These are phyloP conservation scores for Colletotrichum cordylinicola DNA, from an alignment of 2,329 filamentous ascomycete genomes.

Conservation along the genomic window DNA sequence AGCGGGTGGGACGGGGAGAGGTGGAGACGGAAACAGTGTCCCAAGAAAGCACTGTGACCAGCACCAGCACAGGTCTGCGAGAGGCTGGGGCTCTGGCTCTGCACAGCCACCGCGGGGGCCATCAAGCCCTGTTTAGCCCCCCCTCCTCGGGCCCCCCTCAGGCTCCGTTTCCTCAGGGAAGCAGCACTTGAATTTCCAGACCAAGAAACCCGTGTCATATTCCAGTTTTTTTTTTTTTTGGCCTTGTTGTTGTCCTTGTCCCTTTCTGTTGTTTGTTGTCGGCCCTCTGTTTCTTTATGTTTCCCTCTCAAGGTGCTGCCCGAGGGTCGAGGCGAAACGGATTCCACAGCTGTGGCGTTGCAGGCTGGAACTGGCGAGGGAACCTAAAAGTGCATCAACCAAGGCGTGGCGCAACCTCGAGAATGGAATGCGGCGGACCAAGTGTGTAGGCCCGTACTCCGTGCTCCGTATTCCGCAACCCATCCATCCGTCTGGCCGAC, in stretches of 20 bases:
- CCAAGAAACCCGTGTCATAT: not conserved
- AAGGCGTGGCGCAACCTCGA: conserved; percentile 4
- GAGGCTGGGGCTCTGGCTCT: conserved; percentile 6
- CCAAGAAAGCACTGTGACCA: not conserved
- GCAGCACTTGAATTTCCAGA: not conserved
- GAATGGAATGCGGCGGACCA: not conserved
- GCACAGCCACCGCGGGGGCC: conserved; percentile 22
- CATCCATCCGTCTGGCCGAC: not conserved
- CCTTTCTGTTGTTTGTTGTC: not conserved
- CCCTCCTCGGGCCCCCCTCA: conserved; percentile 3
- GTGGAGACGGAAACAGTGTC: not conserved
- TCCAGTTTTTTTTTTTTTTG: not conserved
- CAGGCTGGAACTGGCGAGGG: not conserved
- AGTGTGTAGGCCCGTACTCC: not conserved
- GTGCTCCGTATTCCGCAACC: not conserved
- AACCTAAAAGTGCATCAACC: not conserved
- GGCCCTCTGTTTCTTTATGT: not conserved
- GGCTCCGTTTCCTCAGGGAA: conserved; percentile 13
- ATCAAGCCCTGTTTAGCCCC: not conserved
- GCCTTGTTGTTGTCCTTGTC: not conserved
- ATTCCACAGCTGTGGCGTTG: not conserved
- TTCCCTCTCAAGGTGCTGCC: not conserved
- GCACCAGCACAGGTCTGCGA: not conserved
- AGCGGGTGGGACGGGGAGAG: not conserved
- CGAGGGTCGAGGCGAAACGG: not conserved